A percentile compares a stretch with the other conserved stretches of the same genome.
These are phyloP conservation scores for Phytophthora meadii DNA, from an alignment of 352 stramenopile genomes.

Conservation along the genomic window DNA sequence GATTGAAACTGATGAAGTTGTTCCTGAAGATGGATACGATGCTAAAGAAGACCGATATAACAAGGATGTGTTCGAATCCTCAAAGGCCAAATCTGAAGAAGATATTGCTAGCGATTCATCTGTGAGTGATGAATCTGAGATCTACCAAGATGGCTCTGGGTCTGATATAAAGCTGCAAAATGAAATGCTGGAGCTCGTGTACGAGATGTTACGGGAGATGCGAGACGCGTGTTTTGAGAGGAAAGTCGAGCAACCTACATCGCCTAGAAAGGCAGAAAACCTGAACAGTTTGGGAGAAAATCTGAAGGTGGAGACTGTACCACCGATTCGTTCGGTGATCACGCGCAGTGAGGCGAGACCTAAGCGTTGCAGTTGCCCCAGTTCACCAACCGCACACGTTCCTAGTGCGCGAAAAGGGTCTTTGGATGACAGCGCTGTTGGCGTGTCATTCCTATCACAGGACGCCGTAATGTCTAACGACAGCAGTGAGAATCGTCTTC, in stretches of 20 bases:
- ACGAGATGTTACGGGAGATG: conserved; percentile 37
- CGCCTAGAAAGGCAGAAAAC: neutral
- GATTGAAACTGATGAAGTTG: neutral
- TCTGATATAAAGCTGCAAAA: neutral
- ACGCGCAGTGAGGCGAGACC: neutral
- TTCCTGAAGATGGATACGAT: neutral
- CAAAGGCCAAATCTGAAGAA: too few relatives aligned
- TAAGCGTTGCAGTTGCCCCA: conserved; percentile 8
- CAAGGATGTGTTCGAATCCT: too few relatives aligned
- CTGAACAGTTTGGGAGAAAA: neutral
- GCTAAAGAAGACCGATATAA: neutral
- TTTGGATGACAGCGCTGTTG: neutral
- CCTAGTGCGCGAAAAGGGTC: neutral
- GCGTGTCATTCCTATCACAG: neutral
- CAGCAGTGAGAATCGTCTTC: neutral
- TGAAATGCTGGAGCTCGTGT: conserved; percentile 28
- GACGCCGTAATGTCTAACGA: neutral
- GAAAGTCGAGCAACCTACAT: neutral
- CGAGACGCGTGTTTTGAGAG: conserved; percentile 13
- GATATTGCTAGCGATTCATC: too few relatives aligned
- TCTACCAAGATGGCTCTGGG: neutral
- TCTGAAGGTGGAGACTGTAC: neutral
- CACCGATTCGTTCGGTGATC: neutral
- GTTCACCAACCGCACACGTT: neutral
- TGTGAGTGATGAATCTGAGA: too few relatives aligned